These are phyloP conservation scores for Phytomonas sp. DNA, from an alignment of 208 protist species.

Conservation along the genomic window DNA sequence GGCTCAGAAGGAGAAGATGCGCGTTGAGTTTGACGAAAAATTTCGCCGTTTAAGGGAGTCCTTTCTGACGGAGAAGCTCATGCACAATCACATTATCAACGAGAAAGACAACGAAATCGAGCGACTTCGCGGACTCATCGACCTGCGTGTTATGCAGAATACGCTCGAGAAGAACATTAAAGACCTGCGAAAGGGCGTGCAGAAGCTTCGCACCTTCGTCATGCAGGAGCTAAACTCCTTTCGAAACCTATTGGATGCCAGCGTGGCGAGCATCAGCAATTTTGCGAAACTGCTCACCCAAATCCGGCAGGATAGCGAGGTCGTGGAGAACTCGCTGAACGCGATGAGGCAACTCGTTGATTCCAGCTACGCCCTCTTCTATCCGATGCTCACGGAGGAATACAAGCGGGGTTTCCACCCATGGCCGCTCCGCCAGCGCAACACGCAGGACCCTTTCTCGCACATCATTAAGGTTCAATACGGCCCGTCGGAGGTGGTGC, in stretches of 20 bases:
- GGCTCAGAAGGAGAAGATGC: conserved; percentile 15
- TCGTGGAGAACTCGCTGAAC: conserved; percentile 36
- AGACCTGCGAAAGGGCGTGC: conserved; percentile 38
- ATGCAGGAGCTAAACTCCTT: conserved; percentile 45
- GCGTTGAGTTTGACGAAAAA: conserved; percentile 38
- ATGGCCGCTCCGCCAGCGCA: conserved; percentile 80
- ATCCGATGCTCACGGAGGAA: conserved; percentile 75
- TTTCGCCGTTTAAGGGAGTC: conserved; percentile 50
- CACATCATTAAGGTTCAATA: conserved; percentile 63
- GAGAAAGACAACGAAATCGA: conserved; percentile 60
- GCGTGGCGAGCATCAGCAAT: conserved; percentile 37
- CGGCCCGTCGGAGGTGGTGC: conserved; percentile 45
- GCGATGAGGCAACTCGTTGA: conserved; percentile 54
- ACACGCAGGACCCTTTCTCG: conserved; percentile 68
- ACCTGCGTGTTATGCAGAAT: conserved; percentile 30
- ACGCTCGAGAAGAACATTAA: conserved; percentile 25
- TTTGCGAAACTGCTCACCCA: conserved; percentile 44
- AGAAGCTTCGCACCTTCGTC: conserved; percentile 25
- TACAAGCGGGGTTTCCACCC: conserved; percentile 83
- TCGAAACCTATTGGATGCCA: conserved; percentile 31
- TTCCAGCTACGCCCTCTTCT: conserved; percentile 45
- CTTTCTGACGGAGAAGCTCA: conserved; percentile 29
- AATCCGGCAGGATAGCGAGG: conserved; percentile 50
- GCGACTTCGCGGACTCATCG: conserved; percentile 45
- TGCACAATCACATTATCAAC: conserved; percentile 32